These are phyloP conservation scores for Beauveria sp. DNA, from an alignment of 2,329 filamentous ascomycete species.

Conservation along the genomic window DNA sequence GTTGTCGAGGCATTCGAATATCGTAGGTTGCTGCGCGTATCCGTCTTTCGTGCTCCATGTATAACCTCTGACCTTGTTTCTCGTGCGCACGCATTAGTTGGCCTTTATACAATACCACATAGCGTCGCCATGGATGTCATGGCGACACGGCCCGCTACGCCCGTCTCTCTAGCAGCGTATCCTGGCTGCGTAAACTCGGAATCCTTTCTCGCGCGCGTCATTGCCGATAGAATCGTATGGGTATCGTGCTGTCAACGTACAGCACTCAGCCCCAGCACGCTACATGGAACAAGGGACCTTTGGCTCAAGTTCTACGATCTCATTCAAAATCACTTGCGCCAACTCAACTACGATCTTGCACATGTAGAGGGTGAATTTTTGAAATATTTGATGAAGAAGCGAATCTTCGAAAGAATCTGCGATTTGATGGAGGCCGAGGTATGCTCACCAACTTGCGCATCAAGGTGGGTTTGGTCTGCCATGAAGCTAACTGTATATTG, in stretches of 20 bases:
- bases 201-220: constrained; percentile 5
- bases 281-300: not conserved
- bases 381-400: not conserved
- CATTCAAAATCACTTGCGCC: not conserved
- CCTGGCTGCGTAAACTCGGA: constrained; percentile 6
- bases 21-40: not conserved
- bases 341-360: constrained; percentile 4
- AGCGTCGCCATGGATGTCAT: not conserved
- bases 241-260: not conserved
- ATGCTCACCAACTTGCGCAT: not conserved
- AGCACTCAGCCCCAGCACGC: constrained; percentile 1
- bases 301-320: constrained; percentile 2
- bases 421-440: constrained; percentile 9
- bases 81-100: not conserved
- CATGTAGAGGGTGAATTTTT: not conserved
- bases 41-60: not conserved
- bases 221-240: constrained; percentile 7
- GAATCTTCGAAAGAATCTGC: constrained; percentile 7
- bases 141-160: not conserved
- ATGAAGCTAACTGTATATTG: too few species aligned
- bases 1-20: constrained; percentile 7
- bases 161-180: not conserved
- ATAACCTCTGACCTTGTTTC: not conserved
- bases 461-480: too few species aligned
- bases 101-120: not conserved